phyloP scores from a whole-genome alignment of 2,329 filamentous ascomycete genomes.

The Pseudocercospora pini-densiflorae region DNA sequence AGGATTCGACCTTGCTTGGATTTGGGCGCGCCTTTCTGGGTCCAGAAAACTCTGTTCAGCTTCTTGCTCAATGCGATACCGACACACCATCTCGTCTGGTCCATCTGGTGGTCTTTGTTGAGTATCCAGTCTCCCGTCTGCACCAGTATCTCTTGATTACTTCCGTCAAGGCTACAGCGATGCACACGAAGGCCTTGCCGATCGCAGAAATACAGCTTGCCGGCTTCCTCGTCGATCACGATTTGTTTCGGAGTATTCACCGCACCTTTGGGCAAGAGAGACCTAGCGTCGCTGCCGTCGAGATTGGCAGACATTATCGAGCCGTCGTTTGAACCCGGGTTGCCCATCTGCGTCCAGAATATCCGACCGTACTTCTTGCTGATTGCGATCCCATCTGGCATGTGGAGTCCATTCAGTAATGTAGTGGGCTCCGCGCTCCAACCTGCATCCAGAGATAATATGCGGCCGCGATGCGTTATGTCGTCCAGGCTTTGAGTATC shows the following conservation, averaged over 20 bases:
- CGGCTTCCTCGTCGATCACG: conserved; percentile 33
- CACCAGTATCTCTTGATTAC: conserved; percentile 45
- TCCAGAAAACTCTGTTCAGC: conserved; percentile 61
- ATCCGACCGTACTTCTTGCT: conserved; percentile 29
- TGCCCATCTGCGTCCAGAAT: conserved; percentile 41
- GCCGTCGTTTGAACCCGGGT: conserved; percentile 29
- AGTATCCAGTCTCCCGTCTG: conserved; percentile 43
- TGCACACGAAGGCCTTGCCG: conserved; percentile 49
- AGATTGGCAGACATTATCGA: conserved; percentile 41
- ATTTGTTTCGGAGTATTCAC: conserved; percentile 58
- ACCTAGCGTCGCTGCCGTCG: conserved; percentile 53
- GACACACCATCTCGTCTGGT: conserved; percentile 44
- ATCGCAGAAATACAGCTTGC: conserved; percentile 50
- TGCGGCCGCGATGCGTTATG: conserved; percentile 21
- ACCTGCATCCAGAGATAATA: conserved; percentile 11
- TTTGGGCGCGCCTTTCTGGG: conserved; percentile 62
- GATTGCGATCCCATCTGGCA: conserved; percentile 42
- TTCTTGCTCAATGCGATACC: conserved; percentile 55
- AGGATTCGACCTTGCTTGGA: conserved; percentile 58
- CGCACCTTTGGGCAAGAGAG: conserved; percentile 49
- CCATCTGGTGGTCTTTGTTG: conserved; percentile 22
- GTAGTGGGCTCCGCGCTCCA: conserved; percentile 7
- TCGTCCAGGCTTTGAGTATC: conserved; percentile 12
- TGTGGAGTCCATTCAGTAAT: conserved; percentile 15
- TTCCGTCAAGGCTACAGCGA: conserved; percentile 44